Evolutionary conservation across 352 stramenopile species (phyloP).

Genomic region (Globisporangium yorkense): DNA sequence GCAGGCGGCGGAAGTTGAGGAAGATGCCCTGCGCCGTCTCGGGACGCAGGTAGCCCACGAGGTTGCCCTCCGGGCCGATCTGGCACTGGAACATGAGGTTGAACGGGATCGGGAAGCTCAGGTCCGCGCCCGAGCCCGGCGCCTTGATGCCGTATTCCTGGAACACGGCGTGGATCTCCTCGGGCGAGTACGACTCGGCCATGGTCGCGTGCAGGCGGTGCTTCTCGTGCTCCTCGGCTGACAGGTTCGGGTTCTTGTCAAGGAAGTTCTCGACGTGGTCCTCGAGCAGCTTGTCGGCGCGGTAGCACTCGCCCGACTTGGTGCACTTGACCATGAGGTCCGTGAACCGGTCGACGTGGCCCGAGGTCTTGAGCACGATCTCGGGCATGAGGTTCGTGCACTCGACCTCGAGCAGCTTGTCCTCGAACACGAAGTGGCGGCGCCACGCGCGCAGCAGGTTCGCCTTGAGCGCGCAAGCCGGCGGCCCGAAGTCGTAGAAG

Average conservation of each 20-base stretch:
- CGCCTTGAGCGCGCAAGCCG: conserved; percentile 93
- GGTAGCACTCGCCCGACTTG: conserved; percentile 96
- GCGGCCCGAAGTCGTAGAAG: conserved; percentile 98
- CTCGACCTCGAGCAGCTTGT: conserved; percentile 99
- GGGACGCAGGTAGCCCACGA: conserved; percentile 96
- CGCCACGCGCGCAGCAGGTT: conserved; percentile 96
- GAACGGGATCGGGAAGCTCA: conserved; percentile 97
- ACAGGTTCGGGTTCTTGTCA: conserved; percentile 81
- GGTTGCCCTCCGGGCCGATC: conserved; percentile 97
- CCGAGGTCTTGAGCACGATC: conserved; percentile 97
- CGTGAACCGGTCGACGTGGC: conserved; percentile 99
- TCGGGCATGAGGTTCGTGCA: conserved; percentile 98
- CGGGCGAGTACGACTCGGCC: conserved; percentile 96
- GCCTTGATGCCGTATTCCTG: conserved; percentile 94
- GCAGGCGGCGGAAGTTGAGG: conserved; percentile 97
- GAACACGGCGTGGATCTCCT: conserved; percentile 95
- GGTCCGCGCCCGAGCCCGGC: conserved; percentile 84
- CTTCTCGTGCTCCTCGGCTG: conserved; percentile 85
- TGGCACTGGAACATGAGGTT: conserved; percentile 99
- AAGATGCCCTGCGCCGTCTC: conserved; percentile 99
- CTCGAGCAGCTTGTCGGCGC: conserved; percentile 99
- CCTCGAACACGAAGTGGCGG: conserved; percentile 97
- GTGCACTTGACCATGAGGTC: conserved; percentile 99
- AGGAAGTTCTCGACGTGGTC: conserved; percentile 98
- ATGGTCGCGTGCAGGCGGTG: conserved; percentile 93